Evolutionary conservation across 768 basidiomycete genomes (phyloP), one percentile per base, ranked within the genome.

Genomic region (Suillus alpinus): DNA sequence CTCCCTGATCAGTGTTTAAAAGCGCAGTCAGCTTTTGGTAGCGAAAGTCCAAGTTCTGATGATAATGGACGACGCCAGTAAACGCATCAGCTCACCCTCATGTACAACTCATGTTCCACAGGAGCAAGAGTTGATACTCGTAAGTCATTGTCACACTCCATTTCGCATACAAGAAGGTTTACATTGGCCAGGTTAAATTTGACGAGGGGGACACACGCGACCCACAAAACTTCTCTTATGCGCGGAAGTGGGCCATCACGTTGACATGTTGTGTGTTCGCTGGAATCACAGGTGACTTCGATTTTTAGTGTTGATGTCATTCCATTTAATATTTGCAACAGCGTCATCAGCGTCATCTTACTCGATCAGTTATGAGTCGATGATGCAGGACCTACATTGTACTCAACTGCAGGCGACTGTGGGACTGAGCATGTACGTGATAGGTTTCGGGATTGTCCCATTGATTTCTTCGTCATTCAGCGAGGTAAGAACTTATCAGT

Each of bases 401-500:
- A 77, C 78, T 1, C 59, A 69, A 16, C 73, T 79, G 16, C 75
- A 80, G 59, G 80, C 78, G 0, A 78, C 77, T 2, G 66, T 80
- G 20, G 82, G 80, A 14, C 68, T 82, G 37, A 76, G 77, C 55
- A 71, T 84, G 23, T 89, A 78, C 66, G 73, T 81, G 0, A 65
- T 87, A 7, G 86, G 85, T 2, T 88, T 87, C 62, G 86, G 78
- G 4, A 36, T 86, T 18, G 73, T 84, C 9, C 86, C 87, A 1
- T 80, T 88, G 2, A 72, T 87, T 23, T 80, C 86, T 0, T 82
- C 86, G 5, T 81, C 86, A 0, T 81, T 87, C 70, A 87, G 85
- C 67, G 87, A 89, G 66, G 87, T 70, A 41, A 13, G 68, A 5
- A 16, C 0, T 39, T 18, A 2, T 32, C 16, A 12, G 12, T 29